Evolutionary conservation across 2,329 filamentous ascomycete genomes (phyloP).

Genomic region (Fusarium mundagurra): DNA sequence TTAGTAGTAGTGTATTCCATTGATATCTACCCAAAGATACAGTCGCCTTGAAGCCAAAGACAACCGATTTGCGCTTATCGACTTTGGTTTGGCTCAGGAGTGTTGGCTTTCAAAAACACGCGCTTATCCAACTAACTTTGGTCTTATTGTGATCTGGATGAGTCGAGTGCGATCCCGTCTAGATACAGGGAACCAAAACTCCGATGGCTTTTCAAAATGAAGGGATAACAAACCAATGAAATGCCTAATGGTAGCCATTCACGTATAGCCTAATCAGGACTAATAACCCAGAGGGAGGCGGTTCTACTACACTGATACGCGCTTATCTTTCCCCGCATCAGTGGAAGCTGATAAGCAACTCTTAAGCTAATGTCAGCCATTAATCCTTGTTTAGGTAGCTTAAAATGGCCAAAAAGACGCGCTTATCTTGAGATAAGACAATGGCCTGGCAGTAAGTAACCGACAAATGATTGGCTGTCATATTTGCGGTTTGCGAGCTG

Average conservation of each 20-base stretch:
- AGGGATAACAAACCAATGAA: background rate
- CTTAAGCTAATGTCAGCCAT: background rate
- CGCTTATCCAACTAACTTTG: background rate
- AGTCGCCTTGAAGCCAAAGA: fast-evolving
- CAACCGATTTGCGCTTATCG: too few species aligned
- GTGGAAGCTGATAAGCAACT: background rate
- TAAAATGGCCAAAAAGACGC: background rate
- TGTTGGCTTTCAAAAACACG: background rate
- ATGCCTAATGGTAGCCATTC: background rate
- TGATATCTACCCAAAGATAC: background rate
- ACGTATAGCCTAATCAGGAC: background rate
- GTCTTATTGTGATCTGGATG: background rate
- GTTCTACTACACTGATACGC: background rate
- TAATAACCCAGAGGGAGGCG: background rate
- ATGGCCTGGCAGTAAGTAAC: fast-evolving
- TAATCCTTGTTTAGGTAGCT: background rate
- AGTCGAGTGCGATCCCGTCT: background rate
- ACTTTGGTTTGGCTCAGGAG: background rate
- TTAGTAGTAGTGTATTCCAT: background rate
- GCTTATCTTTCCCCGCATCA: background rate
- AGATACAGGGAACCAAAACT: background rate
- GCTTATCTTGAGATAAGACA: background rate
- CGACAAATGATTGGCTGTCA: background rate
- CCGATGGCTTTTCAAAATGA: background rate
- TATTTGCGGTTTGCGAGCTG: background rate